Conservation (phyloP, 2,329 filamentous ascomycete genomes). For the Xylariomycetidae sp. region DNA sequence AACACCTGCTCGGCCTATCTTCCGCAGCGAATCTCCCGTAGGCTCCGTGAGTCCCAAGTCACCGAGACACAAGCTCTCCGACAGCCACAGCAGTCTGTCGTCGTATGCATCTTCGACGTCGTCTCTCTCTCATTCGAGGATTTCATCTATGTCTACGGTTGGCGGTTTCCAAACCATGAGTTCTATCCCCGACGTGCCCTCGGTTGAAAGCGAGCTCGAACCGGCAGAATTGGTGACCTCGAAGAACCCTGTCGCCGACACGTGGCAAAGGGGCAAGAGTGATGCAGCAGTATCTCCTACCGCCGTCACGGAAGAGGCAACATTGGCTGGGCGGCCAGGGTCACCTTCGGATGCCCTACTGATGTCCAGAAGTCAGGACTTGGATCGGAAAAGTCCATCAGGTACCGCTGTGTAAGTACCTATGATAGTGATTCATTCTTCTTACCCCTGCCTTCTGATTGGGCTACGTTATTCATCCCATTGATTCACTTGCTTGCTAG, state of each 20-base stretch:
- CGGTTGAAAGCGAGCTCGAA: slow-evolving; percentile 27
- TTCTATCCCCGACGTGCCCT: slow-evolving; percentile 32
- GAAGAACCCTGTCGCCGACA: slow-evolving; percentile 4
- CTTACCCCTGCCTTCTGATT: slow-evolving; percentile 5
- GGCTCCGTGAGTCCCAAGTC: slow-evolving; percentile 28
- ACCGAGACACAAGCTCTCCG: slow-evolving; percentile 40
- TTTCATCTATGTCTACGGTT: slow-evolving; percentile 50
- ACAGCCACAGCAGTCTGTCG: slow-evolving; percentile 49
- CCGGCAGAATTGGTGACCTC: slow-evolving; percentile 3
- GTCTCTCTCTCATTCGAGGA: slow-evolving; percentile 45
- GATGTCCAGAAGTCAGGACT: slow-evolving; percentile 18
- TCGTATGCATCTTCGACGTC: slow-evolving; percentile 43
- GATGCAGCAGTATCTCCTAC: slow-evolving; percentile 13
- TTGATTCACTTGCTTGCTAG: not conserved
- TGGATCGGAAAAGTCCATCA: slow-evolving; percentile 14
- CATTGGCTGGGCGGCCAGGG: slow-evolving; percentile 8
- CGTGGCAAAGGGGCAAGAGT: slow-evolving; percentile 6
- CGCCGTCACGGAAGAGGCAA: slow-evolving; percentile 9
- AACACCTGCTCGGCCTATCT: slow-evolving; percentile 14
- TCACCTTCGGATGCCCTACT: slow-evolving; percentile 30
- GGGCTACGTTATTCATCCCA: not conserved
- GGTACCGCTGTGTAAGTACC: slow-evolving; percentile 17
- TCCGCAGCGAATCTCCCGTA: slow-evolving; percentile 20
- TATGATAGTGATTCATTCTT: slow-evolving; percentile 2
- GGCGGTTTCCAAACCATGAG: slow-evolving; percentile 34